phyloP scores from a whole-genome alignment of 805 yeast genomes.

The Spathaspora arborariae region DNA sequence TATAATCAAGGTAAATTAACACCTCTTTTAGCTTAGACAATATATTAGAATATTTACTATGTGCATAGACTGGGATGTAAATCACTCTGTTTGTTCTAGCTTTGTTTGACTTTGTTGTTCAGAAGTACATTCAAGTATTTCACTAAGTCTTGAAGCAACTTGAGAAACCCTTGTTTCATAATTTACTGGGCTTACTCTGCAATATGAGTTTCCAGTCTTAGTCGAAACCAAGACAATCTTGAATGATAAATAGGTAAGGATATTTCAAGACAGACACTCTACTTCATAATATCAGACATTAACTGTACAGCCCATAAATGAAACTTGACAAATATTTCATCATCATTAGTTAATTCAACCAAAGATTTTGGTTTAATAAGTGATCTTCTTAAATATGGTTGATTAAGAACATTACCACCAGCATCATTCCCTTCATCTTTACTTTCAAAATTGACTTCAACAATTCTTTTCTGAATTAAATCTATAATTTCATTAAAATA shows the following conservation, averaged over 20 bases:
- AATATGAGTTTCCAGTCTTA: too few species aligned
- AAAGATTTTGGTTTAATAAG: slow-evolving; percentile 54
- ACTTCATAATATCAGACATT: slow-evolving; percentile 27
- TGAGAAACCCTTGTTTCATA: too few species aligned
- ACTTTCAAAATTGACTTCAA: slow-evolving; percentile 7
- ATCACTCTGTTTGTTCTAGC: too few species aligned
- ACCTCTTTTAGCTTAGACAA: slow-evolving; percentile 5
- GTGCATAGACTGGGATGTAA: too few species aligned
- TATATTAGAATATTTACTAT: neutral
- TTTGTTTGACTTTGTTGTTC: too few species aligned
- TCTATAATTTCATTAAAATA: slow-evolving; percentile 26
- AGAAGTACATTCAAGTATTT: too few species aligned
- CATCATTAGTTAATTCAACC: slow-evolving; percentile 52
- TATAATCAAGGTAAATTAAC: slow-evolving; percentile 20
- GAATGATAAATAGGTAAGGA: too few species aligned
- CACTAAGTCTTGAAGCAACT: too few species aligned
- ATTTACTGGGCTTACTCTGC: too few species aligned
- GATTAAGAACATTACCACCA: slow-evolving; percentile 29
- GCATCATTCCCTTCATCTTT: slow-evolving; percentile 20
- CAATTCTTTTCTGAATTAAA: slow-evolving; percentile 28
- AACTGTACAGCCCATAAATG: slow-evolving; percentile 64
- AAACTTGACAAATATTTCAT: slow-evolving; percentile 48
- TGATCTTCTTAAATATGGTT: slow-evolving; percentile 54
- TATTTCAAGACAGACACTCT: neutral
- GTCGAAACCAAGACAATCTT: too few species aligned